Conservation (phyloP, 441 rosid species). For the Croton setiger region DNA sequence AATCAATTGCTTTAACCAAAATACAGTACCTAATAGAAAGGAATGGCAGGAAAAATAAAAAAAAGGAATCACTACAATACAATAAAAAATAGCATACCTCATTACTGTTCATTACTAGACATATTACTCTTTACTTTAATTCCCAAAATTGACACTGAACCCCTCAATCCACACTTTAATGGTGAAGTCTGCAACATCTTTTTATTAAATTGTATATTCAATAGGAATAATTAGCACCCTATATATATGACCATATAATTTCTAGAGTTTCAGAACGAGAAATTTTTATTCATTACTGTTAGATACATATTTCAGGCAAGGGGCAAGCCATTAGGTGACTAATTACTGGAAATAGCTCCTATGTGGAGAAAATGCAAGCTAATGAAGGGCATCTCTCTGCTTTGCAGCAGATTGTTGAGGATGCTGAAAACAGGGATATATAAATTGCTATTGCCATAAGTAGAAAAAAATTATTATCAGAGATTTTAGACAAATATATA, state of each 20-base stretch:
- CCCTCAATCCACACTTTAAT: neutral
- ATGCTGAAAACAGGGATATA: slow-evolving; percentile 33
- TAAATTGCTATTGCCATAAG: no score
- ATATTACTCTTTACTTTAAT: no score
- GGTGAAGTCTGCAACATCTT: neutral
- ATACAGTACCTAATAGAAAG: neutral
- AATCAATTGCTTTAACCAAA: no score
- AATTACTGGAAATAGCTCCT: no score
- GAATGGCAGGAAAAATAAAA: no score
- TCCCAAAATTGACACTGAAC: neutral
- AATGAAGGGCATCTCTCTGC: slow-evolving; percentile 37
- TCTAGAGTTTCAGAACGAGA: no score
- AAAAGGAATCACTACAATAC: neutral
- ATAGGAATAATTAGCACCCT: neutral
- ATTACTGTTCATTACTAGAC: neutral
- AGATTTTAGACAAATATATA: no score
- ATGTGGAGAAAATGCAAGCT: slow-evolving; percentile 24
- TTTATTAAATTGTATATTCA: neutral
- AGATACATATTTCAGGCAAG: no score
- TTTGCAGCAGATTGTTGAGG: slow-evolving; percentile 42
- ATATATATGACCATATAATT: neutral
- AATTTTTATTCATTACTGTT: neutral
- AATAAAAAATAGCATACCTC: neutral
- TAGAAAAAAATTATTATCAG: no score
- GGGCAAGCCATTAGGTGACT: no score